Percentiles rank a stretch among this genome's conserved stretches.
Conservation (phyloP, 2,329 filamentous ascomycete species). For the Westerdykella ornata region DNA sequence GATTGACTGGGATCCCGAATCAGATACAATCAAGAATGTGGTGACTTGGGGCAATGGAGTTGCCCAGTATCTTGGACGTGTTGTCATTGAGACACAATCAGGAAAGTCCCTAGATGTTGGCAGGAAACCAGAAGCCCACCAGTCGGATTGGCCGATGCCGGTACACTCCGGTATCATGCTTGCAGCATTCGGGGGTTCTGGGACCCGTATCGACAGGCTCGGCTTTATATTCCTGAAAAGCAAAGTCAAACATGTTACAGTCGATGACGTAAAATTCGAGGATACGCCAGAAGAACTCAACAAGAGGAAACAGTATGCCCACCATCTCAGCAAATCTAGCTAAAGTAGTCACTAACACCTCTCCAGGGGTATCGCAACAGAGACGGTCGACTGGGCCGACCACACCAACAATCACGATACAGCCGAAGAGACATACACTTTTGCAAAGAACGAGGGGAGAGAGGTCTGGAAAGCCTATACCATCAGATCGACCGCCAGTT, state of each 20-base stretch:
- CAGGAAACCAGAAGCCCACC: conserved; percentile 9
- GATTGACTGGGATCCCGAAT: conserved; percentile 12
- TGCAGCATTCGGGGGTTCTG: conserved; percentile 8
- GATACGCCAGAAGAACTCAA: conserved; percentile 15
- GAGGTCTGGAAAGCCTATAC: conserved; percentile 8
- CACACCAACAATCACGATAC: conserved; percentile 10
- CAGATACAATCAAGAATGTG: conserved; percentile 10
- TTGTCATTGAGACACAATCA: conserved; percentile 9
- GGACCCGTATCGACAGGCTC: conserved; percentile 8
- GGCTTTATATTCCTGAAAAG: conserved; percentile 14
- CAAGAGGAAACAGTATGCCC: conserved; percentile 6
- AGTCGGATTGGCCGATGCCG: conserved; percentile 9
- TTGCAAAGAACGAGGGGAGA: conserved; percentile 7
- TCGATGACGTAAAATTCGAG: conserved; percentile 10
- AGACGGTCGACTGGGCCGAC: conserved; percentile 14
- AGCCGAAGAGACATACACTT: conserved; percentile 10
- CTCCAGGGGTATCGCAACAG: conserved; percentile 7
- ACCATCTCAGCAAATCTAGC: not conserved
- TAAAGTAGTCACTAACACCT: not conserved
- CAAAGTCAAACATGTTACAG: conserved; percentile 12
- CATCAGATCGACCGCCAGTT: conserved; percentile 5
- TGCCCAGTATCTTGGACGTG: conserved; percentile 8
- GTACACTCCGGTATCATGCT: conserved; percentile 14
- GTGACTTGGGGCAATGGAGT: conserved; percentile 14
- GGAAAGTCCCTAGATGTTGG: conserved; percentile 13